Base-by-base conservation (phyloP, 495 filamentous ascomycete genomes). In the Talaromyces trachyspermus region DNA sequence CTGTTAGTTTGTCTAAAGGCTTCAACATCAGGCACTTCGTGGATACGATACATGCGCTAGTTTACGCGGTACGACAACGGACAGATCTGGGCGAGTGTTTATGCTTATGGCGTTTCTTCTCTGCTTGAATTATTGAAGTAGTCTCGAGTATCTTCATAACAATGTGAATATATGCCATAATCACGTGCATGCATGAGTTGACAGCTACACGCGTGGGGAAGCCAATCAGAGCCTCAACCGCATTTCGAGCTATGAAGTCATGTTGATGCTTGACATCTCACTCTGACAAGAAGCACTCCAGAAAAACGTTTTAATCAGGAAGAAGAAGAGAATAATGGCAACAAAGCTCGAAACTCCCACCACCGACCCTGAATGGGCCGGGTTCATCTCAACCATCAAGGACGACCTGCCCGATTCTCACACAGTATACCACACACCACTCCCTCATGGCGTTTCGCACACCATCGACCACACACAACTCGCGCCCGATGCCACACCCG, bases 391-490 rank as follows among this genome's bases (percentile, higher is more conserved):
- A 26, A 50, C 43, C 2, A 49, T 63, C 22, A 56, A 59, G 36
- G 45, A 57, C 6, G 41, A 50, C 2, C 53, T 65, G 0, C 63
- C 67, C 4, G 32, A 55, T 3, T 48, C 48, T 26, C 53, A 36
- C 49, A 54, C 56, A 30, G 52, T 56, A 37, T 61, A 62, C 38
- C 59, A 46, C 30, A 52, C 53, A 1, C 53, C 52, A 20, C 49
- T 52, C 24, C 59, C 53, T 25, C 46, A 56, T n/a, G 26, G 40
- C 10, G 48, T 70, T 18, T 52, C 61, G 26, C 59, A 55, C n/a
- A 64, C 64, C 35, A 80, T 87, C 54, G 83, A 87, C 62, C 83
- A 87, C 60, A 87, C 83, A 18, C 68, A 83, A 23, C 54, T 86
- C 26, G 72, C 74, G 32, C 59, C 71, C 25, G 72, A 78, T 49